A percentile compares a stretch with the other conserved stretches of the same genome.
Conservation (phyloP, 768 basidiomycete genomes). For the Pleurotus salmoneostramineus region DNA sequence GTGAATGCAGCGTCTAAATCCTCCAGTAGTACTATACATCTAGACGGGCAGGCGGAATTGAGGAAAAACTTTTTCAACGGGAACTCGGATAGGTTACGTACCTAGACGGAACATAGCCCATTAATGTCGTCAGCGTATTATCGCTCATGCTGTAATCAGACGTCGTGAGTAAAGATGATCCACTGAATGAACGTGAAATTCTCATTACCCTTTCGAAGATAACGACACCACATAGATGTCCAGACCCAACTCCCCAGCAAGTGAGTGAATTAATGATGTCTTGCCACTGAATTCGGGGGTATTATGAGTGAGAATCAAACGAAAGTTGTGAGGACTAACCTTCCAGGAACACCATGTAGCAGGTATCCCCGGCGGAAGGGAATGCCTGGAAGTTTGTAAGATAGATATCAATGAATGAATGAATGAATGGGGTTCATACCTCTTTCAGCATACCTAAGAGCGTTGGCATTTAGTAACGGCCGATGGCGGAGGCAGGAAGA, state of each 20-base stretch:
- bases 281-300: constrained; percentile 55
- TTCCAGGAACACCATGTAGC: constrained; percentile 82
- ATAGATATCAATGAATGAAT: constrained; percentile 12
- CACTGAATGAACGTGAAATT: neutral
- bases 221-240: constrained; percentile 91
- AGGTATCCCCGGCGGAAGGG: constrained; percentile 87
- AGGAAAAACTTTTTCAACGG: neutral
- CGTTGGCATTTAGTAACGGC: constrained; percentile 15
- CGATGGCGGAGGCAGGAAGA: constrained; percentile 9
- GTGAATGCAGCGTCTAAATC: constrained; percentile 93
- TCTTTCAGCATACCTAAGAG: constrained; percentile 81
- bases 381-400: constrained; percentile 50
- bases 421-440: constrained; percentile 40
- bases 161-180: constrained; percentile 10
- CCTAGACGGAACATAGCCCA: constrained; percentile 87
- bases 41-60: constrained; percentile 20
- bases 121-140: constrained; percentile 80
- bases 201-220: constrained; percentile 76
- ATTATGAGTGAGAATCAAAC: constrained; percentile 7
- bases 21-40: constrained; percentile 91
- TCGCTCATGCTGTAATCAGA: constrained; percentile 71
- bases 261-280: constrained; percentile 81
- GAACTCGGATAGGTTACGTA: constrained; percentile 21
- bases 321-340: constrained; percentile 34
- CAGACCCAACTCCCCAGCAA: constrained; percentile 80